Percentiles rank a stretch among this genome's conserved stretches.
Conservation (phyloP, 1,284 basidiomycete genomes). For the Ceratobasidium theobromae region DNA sequence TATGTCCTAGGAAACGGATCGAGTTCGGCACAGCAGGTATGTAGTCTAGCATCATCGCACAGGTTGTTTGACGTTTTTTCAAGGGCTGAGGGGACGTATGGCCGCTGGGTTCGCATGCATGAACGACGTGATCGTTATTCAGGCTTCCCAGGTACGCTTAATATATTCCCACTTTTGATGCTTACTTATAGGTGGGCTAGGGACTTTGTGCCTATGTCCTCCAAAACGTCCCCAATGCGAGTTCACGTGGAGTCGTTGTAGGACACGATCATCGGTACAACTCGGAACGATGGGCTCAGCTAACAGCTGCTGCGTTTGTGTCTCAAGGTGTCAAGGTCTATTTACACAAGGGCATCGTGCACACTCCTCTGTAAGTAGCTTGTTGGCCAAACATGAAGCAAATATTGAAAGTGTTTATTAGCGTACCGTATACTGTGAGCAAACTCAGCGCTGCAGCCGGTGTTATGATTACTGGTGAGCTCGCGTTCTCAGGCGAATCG, state of each 20-base stretch:
- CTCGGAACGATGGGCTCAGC: constrained; percentile 70
- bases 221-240: constrained; percentile 54
- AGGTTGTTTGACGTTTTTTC: constrained; percentile 14
- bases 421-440: constrained; percentile 76
- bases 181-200: constrained; percentile 44
- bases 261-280: constrained; percentile 81
- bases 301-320: constrained; percentile 71
- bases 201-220: constrained; percentile 73
- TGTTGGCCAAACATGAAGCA: not conserved
- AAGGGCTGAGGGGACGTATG: constrained; percentile 80
- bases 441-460: constrained; percentile 69
- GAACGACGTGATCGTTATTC: constrained; percentile 82
- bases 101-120: constrained; percentile 82
- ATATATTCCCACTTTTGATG: not conserved
- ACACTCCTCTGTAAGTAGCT: constrained; percentile 71
- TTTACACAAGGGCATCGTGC: constrained; percentile 67
- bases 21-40: constrained; percentile 84
- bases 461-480: constrained; percentile 80
- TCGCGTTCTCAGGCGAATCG: not conserved
- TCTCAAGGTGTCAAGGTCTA: constrained; percentile 65
- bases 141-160: constrained; percentile 67
- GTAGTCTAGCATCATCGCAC: constrained; percentile 28
- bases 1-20: constrained; percentile 59
- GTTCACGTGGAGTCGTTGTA: constrained; percentile 67
- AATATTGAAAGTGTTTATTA: constrained; percentile 39